Percentiles rank a stretch among this genome's conserved stretches.
Conservation (phyloP, 139 green algal genomes). For the Chlamydomonas urium region DNA sequence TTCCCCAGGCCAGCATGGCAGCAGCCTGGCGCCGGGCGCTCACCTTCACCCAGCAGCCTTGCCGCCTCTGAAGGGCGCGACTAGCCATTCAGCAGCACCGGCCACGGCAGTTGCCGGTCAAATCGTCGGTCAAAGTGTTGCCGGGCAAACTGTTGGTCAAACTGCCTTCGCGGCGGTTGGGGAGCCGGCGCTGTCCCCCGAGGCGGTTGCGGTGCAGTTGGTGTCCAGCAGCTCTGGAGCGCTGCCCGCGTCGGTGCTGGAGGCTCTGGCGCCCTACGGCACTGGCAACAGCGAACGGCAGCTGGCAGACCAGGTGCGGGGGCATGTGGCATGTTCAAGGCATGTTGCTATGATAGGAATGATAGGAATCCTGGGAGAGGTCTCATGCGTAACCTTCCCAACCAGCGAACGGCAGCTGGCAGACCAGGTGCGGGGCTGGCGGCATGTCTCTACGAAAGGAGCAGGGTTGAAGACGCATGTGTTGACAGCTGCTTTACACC, state of each 20-base stretch:
- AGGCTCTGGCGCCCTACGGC: background rate
- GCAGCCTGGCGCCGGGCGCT: too few relatives aligned
- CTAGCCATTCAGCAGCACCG: too few relatives aligned
- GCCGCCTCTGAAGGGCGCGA: too few relatives aligned
- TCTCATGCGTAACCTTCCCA: background rate
- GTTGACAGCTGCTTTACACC: too few relatives aligned
- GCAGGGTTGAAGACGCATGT: background rate
- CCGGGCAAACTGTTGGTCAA: too few relatives aligned
- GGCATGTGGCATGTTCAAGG: background rate
- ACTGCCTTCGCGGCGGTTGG: too few relatives aligned
- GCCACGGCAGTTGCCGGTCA: too few relatives aligned
- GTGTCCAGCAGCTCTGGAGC: background rate
- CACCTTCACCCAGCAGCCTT: too few relatives aligned
- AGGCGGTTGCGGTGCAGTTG: too few relatives aligned
- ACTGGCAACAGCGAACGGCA: background rate
- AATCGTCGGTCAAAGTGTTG: too few relatives aligned
- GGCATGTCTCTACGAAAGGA: background rate
- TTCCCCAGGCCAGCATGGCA: too few relatives aligned
- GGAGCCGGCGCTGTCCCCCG: too few relatives aligned
- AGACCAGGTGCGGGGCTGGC: background rate
- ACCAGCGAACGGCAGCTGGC: background rate
- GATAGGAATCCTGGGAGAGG: background rate
- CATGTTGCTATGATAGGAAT: background rate
- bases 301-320: background rate
- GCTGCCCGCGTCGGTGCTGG: background rate